These are phyloP conservation scores for Corymbia citriodora DNA, from an alignment of 441 rosid genomes.

Conservation along the genomic window DNA sequence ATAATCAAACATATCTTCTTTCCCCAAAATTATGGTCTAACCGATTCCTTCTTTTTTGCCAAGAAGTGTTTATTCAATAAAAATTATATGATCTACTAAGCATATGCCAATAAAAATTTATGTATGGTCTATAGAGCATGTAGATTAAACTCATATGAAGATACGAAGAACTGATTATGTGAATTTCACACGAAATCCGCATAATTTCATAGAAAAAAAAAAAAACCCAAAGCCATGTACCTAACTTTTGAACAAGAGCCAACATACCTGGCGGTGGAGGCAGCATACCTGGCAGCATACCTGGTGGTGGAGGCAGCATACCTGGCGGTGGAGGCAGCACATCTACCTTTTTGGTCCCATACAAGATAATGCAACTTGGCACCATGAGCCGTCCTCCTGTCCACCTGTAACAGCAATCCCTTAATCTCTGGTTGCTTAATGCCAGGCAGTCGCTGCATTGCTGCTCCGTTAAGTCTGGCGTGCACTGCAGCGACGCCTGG, in stretches of 20 bases:
- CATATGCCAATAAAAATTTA: too few species aligned
- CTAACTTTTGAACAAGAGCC: background rate
- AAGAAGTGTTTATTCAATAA: background rate
- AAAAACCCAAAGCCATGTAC: background rate
- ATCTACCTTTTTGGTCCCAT: conserved; percentile 2
- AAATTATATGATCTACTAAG: background rate
- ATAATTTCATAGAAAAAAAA: background rate
- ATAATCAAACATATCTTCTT: background rate
- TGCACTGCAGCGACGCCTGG: background rate
- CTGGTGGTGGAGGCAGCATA: background rate
- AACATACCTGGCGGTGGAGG: background rate
- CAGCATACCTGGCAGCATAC: background rate
- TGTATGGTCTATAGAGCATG: background rate
- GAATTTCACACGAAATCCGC: background rate
- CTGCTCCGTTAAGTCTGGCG: background rate
- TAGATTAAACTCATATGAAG: background rate
- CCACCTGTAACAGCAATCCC: background rate
- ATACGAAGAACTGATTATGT: background rate
- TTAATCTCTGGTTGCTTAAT: accelerated
- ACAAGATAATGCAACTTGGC: background rate
- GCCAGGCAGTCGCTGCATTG: background rate
- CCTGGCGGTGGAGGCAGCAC: conserved; percentile 3
- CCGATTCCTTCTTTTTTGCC: background rate
- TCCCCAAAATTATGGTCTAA: background rate
- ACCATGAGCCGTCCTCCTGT: background rate